Conservation (phyloP, 2,329 filamentous ascomycete species). For the Emmonsiellopsis sp. region DNA sequence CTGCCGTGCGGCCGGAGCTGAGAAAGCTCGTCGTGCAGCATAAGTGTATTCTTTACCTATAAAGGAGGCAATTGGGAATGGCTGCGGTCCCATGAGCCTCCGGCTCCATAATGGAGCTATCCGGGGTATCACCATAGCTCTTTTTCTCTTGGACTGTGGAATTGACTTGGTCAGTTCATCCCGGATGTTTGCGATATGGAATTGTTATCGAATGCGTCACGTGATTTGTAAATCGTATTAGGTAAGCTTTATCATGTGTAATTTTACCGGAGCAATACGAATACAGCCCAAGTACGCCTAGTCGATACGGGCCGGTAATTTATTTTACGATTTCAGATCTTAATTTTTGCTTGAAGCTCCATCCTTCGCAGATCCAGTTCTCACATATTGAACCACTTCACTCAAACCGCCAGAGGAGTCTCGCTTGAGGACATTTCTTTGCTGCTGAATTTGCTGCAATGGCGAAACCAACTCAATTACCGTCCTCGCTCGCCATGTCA, state of each 20-base stretch:
- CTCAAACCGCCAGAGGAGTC: no score
- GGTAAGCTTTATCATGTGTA: no score
- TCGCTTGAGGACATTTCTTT: no score
- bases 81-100: constrained; percentile 11
- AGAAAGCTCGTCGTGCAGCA: constrained; percentile 24
- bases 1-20: constrained; percentile 20
- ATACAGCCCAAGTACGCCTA: no score
- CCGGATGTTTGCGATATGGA: background rate
- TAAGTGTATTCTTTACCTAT: constrained; percentile 13
- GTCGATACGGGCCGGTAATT: no score
- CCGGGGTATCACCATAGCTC: constrained; percentile 21
- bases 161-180: background rate
- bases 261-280: no score
- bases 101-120: constrained; percentile 18
- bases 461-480: background rate
- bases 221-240: no score
- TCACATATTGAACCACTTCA: no score
- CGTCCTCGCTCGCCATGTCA: background rate
- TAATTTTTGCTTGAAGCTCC: no score
- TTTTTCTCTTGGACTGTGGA: background rate
- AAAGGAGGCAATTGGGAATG: constrained; percentile 7
- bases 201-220: no score
- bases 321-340: no score
- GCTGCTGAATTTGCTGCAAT: background rate
- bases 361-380: no score